Evolutionary conservation across 2,329 filamentous ascomycete species (phyloP).

Genomic region (Diaporthe aspalathi): DNA sequence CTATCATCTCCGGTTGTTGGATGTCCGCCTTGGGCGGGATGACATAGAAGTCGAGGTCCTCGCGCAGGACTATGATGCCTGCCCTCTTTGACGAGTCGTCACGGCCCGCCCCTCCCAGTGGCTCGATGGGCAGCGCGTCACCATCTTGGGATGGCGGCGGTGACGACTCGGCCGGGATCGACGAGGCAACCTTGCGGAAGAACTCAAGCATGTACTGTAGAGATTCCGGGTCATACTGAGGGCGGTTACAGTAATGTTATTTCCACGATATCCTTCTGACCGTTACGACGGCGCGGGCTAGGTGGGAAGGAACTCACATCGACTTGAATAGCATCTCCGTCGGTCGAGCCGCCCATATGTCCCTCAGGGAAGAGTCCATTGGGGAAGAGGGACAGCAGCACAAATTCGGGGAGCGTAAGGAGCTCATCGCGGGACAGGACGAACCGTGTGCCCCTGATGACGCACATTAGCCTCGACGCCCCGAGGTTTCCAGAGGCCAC

Average conservation of each 20-base stretch:
- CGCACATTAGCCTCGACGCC: slow-evolving; percentile 14
- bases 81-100: slow-evolving; percentile 89
- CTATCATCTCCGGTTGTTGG: slow-evolving; percentile 89
- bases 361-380: slow-evolving; percentile 98
- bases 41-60: slow-evolving; percentile 97
- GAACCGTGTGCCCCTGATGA: slow-evolving; percentile 85
- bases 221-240: slow-evolving; percentile 93
- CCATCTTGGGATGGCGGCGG: slow-evolving; percentile 73
- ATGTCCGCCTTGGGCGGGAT: slow-evolving; percentile 91
- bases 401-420: slow-evolving; percentile 95
- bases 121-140: slow-evolving; percentile 76
- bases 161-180: slow-evolving; percentile 83
- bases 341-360: slow-evolving; percentile 91
- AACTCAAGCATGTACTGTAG: slow-evolving; percentile 99
- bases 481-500: neutral
- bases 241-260: slow-evolving; percentile 29
- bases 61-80: slow-evolving; percentile 94
- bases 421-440: slow-evolving; percentile 95
- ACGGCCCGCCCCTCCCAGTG: slow-evolving; percentile 72
- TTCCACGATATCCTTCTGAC: slow-evolving; percentile 34
- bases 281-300: slow-evolving; percentile 19
- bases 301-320: slow-evolving; percentile 70
- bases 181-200: slow-evolving; percentile 94
- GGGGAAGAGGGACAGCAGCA: slow-evolving; percentile 95
- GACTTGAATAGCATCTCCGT: slow-evolving; percentile 94